Base-by-base conservation (phyloP, 1,284 basidiomycete species). In the Trametes hirsuta region DNA sequence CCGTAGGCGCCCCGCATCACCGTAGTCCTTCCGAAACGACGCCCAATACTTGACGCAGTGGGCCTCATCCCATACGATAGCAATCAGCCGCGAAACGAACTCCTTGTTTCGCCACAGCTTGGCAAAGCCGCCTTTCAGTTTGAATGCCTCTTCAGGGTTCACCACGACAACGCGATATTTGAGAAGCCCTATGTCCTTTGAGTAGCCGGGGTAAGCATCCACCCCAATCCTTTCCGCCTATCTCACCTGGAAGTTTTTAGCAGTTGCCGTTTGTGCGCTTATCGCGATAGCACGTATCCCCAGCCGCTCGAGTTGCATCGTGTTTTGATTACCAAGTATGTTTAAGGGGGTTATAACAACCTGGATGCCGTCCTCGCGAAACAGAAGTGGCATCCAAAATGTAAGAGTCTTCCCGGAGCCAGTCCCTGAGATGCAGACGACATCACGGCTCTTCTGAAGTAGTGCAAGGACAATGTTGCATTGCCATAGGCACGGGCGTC, bases 21-120 rank as follows among this genome's bases (percentile, higher is more conserved):
- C 62, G 62, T 72, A 76, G 52, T 76, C 71, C 8, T 62, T 65
- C 0, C 72, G 65, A 59, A 78, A 77, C 0, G 48, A 47, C 10
- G 74, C 73, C 77, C 77, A 79, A 35, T 67, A 58, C 39, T 71
- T 74, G 41, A 77, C 66, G 51, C 73, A 75, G 45, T 79, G 76
- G 0, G 61, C 76, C 61, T 79, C 75, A 56, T 79, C 76, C 53
- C 72, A 74, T 0, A 73, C 63, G 11, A 78, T 47, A 54, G 66
- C 69, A 11, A 76, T 49, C 0, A 78, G 42, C 1, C 54, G 46
- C 4, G 47, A 61, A 9, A 66, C 68, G 53, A 78, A 72, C 0
- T 47, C 45, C 0, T 55, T 25, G 6, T 71, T 64, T 14, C 68
- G 69, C 69, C 71, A 75, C 0, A 77, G 63, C 21, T 61, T 51